Conservation (phyloP, 2,329 filamentous ascomycete species). For the Sclerotinia spermophila region DNA sequence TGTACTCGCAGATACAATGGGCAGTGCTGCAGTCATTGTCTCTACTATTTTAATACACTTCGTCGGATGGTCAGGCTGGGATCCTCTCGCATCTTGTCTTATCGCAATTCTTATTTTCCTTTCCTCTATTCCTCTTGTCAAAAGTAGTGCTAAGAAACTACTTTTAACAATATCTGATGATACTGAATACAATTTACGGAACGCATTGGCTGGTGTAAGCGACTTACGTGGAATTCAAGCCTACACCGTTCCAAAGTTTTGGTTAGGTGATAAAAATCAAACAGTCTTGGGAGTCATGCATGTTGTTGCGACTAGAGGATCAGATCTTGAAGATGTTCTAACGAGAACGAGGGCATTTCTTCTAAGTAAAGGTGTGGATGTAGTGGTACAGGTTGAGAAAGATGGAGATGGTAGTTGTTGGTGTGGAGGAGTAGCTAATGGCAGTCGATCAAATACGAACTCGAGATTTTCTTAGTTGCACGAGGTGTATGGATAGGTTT, state of each 20-base stretch:
- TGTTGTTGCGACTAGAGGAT: slow-evolving; percentile 67
- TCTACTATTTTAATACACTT: slow-evolving; percentile 85
- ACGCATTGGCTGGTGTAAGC: slow-evolving; percentile 77
- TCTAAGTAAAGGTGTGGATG: slow-evolving; percentile 67
- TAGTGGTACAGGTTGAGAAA: slow-evolving; percentile 82
- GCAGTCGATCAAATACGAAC: slow-evolving; percentile 5
- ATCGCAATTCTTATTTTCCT: slow-evolving; percentile 91
- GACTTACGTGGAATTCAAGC: slow-evolving; percentile 79
- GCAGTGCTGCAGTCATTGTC: slow-evolving; percentile 89
- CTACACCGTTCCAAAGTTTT: slow-evolving; percentile 87
- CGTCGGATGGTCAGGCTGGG: slow-evolving; percentile 89
- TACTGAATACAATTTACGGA: slow-evolving; percentile 82
- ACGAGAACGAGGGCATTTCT: slow-evolving; percentile 73
- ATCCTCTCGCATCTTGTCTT: slow-evolving; percentile 87
- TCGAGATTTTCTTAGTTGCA: slow-evolving; percentile 16
- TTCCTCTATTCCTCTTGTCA: slow-evolving; percentile 86
- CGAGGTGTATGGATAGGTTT: not conserved
- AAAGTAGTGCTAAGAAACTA: slow-evolving; percentile 76
- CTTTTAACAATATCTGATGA: slow-evolving; percentile 81
- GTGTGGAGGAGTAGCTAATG: slow-evolving; percentile 43
- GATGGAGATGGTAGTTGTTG: slow-evolving; percentile 69
- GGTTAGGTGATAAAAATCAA: slow-evolving; percentile 70
- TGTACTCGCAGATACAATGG: slow-evolving; percentile 89
- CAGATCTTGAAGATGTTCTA: slow-evolving; percentile 78
- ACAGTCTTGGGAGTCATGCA: slow-evolving; percentile 81